Conservation (phyloP, 106 monocot species). For the Xerophyta viscosa region DNA sequence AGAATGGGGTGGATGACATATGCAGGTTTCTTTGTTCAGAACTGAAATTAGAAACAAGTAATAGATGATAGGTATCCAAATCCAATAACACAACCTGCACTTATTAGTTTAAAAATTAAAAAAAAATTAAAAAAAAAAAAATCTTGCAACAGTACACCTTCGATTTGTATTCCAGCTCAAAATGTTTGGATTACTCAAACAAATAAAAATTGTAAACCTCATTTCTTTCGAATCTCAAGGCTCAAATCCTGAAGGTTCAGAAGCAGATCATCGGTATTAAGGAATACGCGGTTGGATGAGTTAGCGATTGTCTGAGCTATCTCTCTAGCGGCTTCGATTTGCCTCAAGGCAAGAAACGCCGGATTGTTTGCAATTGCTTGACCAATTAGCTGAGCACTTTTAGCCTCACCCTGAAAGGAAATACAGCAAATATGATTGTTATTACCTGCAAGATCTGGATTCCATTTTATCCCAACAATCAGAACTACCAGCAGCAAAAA, state of each 20-base stretch:
- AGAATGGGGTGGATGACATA: no score
- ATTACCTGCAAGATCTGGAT: no score
- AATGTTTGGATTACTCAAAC: no score
- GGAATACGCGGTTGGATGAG: constrained; percentile 31
- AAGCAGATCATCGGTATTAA: constrained; percentile 28
- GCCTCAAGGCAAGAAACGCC: constrained; percentile 30
- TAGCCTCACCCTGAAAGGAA: constrained; percentile 21
- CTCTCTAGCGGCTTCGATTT: constrained; percentile 44
- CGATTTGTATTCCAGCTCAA: no score
- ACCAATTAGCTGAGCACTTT: constrained; percentile 30
- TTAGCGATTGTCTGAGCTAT: constrained; percentile 36
- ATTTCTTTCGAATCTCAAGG: constrained; percentile 3
- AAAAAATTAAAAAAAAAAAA: no score
- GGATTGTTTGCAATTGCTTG: constrained; percentile 34
- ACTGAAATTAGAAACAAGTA: not conserved
- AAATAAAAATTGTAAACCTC: not conserved
- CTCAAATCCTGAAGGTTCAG: constrained; percentile 38
- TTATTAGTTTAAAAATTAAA: no score
- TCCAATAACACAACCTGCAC: no score
- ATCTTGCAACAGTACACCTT: no score
- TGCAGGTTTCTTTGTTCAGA: no score
- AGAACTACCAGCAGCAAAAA: no score
- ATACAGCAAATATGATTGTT: not conserved
- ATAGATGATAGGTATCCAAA: not conserved
- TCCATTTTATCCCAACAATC: no score